Evolutionary conservation across 257 asterid species (phyloP), one percentile per base, ranked within the genome.

Genomic region (Nicotiana sylvestris): DNA sequence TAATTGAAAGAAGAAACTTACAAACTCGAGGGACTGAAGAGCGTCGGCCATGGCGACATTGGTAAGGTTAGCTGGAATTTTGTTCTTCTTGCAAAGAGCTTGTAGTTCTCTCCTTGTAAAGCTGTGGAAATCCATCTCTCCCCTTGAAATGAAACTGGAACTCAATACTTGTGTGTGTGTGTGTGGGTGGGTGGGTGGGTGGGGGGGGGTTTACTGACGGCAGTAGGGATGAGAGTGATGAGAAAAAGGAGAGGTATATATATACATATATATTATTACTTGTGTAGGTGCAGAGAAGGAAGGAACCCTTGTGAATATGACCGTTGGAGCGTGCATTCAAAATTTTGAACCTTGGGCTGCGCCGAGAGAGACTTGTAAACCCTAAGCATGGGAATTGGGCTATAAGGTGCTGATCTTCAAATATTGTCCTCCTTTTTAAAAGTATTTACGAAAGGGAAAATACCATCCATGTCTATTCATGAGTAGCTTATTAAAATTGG

Each of bases 31-130:
- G 83, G 93, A 82, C 33, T 80, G 82, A 86, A 95, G 96, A 67
- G 97, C 88, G 4, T 91, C 91, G 10, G 89, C 90, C 98, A 95
- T 93, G 53, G 97, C 91, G 0, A 90, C 87, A 85, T 93, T 95
- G 16, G 98, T 89, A 9, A 86, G 21, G 85, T 92, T 95, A 25
- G 98, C 98, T 1, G 95, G 97, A 82, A 93, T 91, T 57, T 90
- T 89, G 86, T 93, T 92, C 91, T 64, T 89, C 94, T 95, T 95
- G 93, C 97, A 95, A 17, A 95, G 91, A 18, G 90, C 81, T 83
- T 93, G 98, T 86, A 95, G 88, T 78, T 92, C 91, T 88, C 91
- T 93, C 90, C 98, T 89, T 5, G 91, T 1, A 35, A 95, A 91
- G 39, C 64, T 80, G 76, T 91, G 85, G 88, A 90, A 91, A 70